Evolutionary conservation across 768 basidiomycete species (phyloP).

Genomic region (Pleurotus citrinopileatus): DNA sequence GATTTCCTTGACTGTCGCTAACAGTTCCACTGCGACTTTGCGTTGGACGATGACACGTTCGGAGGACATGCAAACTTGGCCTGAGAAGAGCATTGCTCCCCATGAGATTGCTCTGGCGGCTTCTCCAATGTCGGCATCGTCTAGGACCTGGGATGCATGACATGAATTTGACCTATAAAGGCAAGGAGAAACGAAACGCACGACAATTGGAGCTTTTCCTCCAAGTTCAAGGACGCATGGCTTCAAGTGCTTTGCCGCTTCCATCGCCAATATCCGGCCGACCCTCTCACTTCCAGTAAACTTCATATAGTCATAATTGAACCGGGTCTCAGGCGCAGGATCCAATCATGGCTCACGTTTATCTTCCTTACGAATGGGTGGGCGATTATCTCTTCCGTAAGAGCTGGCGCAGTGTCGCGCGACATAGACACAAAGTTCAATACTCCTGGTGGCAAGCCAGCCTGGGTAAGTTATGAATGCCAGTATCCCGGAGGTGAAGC

Average conservation of each 20-base stretch:
- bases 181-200: constrained; percentile 21
- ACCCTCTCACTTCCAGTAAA: constrained; percentile 58
- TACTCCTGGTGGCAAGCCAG: constrained; percentile 59
- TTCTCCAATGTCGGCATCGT: constrained; percentile 49
- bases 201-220: constrained; percentile 50
- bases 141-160: constrained; percentile 35
- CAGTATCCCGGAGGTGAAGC: neutral
- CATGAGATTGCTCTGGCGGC: constrained; percentile 49
- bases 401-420: constrained; percentile 34
- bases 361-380: constrained; percentile 51
- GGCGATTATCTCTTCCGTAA: constrained; percentile 42
- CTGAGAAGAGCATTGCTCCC: constrained; percentile 44
- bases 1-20: constrained; percentile 30
- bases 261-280: constrained; percentile 48
- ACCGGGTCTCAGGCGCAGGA: neutral
- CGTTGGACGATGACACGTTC: constrained; percentile 55
- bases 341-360: constrained; percentile 31
- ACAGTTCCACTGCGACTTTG: constrained; percentile 32
- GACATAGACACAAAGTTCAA: constrained; percentile 53
- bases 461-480: constrained; percentile 17
- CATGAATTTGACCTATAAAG: neutral
- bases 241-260: constrained; percentile 55
- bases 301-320: constrained; percentile 19
- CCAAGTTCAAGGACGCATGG: constrained; percentile 56
- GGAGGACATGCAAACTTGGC: constrained; percentile 60